Percentiles rank a stretch among this genome's conserved stretches.
phyloP scores from a whole-genome alignment of 2,329 filamentous ascomycete species.

The Colletotrichum cordylinicola region DNA sequence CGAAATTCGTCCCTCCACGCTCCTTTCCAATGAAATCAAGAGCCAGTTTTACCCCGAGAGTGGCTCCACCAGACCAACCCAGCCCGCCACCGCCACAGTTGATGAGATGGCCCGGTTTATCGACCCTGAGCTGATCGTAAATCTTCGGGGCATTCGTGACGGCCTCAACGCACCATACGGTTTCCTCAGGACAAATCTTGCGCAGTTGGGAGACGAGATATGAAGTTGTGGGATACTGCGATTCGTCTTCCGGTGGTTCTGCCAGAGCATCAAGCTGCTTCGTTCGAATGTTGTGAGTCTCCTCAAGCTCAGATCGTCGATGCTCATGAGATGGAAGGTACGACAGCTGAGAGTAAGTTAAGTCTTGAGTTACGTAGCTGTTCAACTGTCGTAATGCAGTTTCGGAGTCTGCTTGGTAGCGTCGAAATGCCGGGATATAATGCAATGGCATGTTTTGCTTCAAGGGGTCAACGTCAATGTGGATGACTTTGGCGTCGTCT shows the following conservation, averaged over 20 bases:
- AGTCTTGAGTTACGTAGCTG: neutral
- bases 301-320: conserved; percentile 60
- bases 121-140: conserved; percentile 73
- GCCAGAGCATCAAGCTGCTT: conserved; percentile 62
- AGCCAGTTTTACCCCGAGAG: conserved; percentile 79
- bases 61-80: conserved; percentile 80
- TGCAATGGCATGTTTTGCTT: conserved; percentile 78
- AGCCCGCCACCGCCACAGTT: conserved; percentile 84
- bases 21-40: conserved; percentile 43
- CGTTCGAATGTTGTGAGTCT: conserved; percentile 64
- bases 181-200: conserved; percentile 47
- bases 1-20: conserved; percentile 49
- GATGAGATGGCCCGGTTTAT: conserved; percentile 74
- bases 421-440: conserved; percentile 69
- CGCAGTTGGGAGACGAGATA: conserved; percentile 29
- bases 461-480: conserved; percentile 69
- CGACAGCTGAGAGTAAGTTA: conserved; percentile 67
- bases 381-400: neutral
- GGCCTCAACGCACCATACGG: conserved; percentile 79
- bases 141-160: conserved; percentile 75
- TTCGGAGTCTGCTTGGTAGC: conserved; percentile 67
- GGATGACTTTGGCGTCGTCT: conserved; percentile 60
- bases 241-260: conserved; percentile 63
- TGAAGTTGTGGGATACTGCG: conserved; percentile 45
- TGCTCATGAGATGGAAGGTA: conserved; percentile 64